Conservation (phyloP, 2,329 filamentous ascomycete genomes). For the Cryphonectria japonica region DNA sequence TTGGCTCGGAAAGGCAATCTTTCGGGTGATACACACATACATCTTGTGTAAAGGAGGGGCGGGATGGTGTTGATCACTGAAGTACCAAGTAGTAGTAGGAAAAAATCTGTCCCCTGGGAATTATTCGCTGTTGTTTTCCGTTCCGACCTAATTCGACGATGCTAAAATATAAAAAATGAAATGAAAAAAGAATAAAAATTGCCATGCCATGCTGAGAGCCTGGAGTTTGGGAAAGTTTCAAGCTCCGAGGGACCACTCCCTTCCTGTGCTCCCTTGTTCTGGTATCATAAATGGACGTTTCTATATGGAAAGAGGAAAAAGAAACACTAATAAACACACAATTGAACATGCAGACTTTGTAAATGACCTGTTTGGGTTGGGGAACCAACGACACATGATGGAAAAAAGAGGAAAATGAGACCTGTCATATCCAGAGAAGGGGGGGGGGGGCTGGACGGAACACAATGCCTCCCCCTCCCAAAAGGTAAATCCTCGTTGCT, state of each 20-base stretch:
- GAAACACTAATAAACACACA: background rate
- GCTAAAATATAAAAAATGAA: background rate
- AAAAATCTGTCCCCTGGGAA: background rate
- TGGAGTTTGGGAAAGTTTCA: conserved; percentile 20
- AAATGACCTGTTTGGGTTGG: conserved; percentile 6
- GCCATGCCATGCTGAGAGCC: background rate
- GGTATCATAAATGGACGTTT: conserved; percentile 29
- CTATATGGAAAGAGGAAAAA: conserved; percentile 21
- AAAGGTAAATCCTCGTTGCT: background rate
- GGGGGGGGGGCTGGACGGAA: background rate
- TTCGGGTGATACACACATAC: background rate
- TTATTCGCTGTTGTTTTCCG: background rate
- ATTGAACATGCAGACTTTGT: conserved; percentile 14
- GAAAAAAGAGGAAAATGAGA: conserved; percentile 25
- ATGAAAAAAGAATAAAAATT: background rate
- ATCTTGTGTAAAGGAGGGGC: background rate
- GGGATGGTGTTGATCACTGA: background rate
- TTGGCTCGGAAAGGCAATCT: background rate
- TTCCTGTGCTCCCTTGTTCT: background rate
- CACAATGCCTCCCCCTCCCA: too few relatives aligned
- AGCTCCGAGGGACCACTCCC: conserved; percentile 13
- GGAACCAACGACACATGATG: conserved; percentile 13
- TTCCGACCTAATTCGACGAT: background rate
- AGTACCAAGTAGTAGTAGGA: background rate
- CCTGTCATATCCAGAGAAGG: conserved; percentile 25